Evolutionary conservation across 2,329 filamentous ascomycete species (phyloP), one percentile per base, ranked within the genome.

Genomic region (Exophiala mesophila): DNA sequence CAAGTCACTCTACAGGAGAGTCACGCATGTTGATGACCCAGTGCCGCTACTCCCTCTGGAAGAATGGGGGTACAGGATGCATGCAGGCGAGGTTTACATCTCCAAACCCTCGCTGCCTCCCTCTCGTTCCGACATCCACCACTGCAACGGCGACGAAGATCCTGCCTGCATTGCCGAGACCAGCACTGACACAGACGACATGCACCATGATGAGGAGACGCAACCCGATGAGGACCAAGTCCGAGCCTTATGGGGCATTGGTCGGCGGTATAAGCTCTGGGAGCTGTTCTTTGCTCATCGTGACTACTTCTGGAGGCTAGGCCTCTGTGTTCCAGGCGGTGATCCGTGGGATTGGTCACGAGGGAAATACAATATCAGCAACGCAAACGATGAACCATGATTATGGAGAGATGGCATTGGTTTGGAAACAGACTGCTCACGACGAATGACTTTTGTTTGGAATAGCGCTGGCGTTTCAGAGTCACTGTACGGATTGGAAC

Each of bases 261-360:
- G 65, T n/a, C 64, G 64, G 63, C 76, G 63, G 62, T 89, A 76
- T 56, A 85, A 83, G 62, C 74, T 94, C n/a, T 95, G 90, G 88
- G 80, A 95, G 65, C 69, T 96, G 5, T 83, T 97, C 59, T 94
- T 94, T 63, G 85, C 89, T 1, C 92, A 98, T 66, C 73, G 92
- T 28, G 92, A 98, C 67, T 98, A 98, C 64, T 97, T 98, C 65
- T 94, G 88, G 86, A 76, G 92, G 43, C 64, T 98, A 39, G 92
- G 92, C 0, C 68, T 97, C 21, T 98, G 92, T 66, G 72, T 96
- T 2, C 89, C 90, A 0, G 84, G 84, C 9, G 85, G 85, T 9
- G 82, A 54, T 37, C 53, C 53, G 5, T 55, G 53, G 53, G 47
- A 54, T 33, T 55, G 53, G 53, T 44, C 42, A 12, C 36, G 49